phyloP scores from a whole-genome alignment of 352 stramenopile genomes.

The Bremia lactucae region DNA sequence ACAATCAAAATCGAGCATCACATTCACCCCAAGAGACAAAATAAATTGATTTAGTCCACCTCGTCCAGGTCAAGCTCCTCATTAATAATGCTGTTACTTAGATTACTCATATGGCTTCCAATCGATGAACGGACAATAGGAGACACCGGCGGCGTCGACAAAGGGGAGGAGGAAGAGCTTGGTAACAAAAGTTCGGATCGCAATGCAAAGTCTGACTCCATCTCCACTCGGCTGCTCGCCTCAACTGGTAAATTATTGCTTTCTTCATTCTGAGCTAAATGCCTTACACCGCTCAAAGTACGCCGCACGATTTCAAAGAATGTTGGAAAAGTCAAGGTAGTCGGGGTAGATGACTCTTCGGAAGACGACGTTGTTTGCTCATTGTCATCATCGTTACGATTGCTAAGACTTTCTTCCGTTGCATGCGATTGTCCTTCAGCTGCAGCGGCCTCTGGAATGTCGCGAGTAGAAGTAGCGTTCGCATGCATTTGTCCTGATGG shows the following conservation, averaged over 20 bases:
- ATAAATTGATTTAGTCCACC: constrained; percentile 34
- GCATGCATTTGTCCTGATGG: constrained; percentile 14
- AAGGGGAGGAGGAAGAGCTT: constrained; percentile 10
- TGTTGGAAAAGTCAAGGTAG: constrained; percentile 24
- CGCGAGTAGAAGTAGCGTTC: constrained; percentile 19
- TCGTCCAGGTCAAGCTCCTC: constrained; percentile 65
- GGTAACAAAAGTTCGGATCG: constrained; percentile 17
- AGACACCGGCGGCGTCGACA: constrained; percentile 7
- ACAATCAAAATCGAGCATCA: not conserved
- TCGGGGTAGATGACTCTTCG: constrained; percentile 17
- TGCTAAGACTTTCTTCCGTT: constrained; percentile 1
- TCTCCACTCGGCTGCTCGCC: constrained; percentile 5
- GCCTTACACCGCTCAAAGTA: constrained; percentile 29
- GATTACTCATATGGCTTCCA: constrained; percentile 2
- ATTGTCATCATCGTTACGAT: constrained; percentile 1
- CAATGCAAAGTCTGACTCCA: constrained; percentile 15
- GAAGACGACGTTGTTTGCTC: constrained; percentile 17
- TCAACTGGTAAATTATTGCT: constrained; percentile 4
- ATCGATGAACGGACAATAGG: constrained; percentile 7
- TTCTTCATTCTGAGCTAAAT: constrained; percentile 24
- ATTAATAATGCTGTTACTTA: constrained; percentile 34
- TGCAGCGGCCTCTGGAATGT: constrained; percentile 60
- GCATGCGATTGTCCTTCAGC: constrained; percentile 29
- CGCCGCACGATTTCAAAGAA: constrained; percentile 42
- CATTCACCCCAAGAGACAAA: not conserved